A percentile compares a stretch with the other conserved stretches of the same genome.
Evolutionary conservation across 352 stramenopile genomes (phyloP).

Genomic region (Phytophthora uliginosa): DNA sequence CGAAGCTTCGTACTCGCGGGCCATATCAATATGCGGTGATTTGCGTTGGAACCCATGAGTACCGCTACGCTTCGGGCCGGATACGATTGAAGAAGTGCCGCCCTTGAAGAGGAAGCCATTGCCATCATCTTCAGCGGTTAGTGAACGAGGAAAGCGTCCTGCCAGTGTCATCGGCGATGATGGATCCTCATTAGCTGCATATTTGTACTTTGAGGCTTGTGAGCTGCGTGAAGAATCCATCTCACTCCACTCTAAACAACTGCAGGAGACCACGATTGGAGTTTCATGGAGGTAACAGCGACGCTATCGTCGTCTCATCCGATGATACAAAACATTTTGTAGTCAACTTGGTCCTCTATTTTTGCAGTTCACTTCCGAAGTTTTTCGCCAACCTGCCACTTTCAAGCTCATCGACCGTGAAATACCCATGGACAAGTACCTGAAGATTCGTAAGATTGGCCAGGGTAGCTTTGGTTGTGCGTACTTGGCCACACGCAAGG

Average conservation of each 20-base stretch:
- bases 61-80: slow-evolving; percentile 8
- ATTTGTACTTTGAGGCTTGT: slow-evolving; percentile 22
- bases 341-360: slow-evolving; percentile 30
- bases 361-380: slow-evolving; percentile 15
- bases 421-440: slow-evolving; percentile 78
- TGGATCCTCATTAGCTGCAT: slow-evolving; percentile 5
- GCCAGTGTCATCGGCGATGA: slow-evolving; percentile 20
- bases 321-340: slow-evolving; percentile 13
- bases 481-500: slow-evolving; percentile 68
- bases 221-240: slow-evolving; percentile 20
- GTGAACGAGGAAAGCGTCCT: slow-evolving; percentile 22
- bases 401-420: neutral
- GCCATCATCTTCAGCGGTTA: slow-evolving; percentile 38
- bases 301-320: slow-evolving; percentile 6
- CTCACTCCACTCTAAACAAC: neutral
- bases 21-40: slow-evolving; percentile 62
- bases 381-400: neutral
- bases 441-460: slow-evolving; percentile 80
- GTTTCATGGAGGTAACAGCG: slow-evolving; percentile 1
- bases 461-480: slow-evolving; percentile 79
- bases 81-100: neutral
- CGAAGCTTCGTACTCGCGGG: slow-evolving; percentile 56
- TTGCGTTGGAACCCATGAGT: slow-evolving; percentile 58
- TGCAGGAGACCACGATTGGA: neutral
- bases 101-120: slow-evolving; percentile 68